Evolutionary conservation across 495 filamentous ascomycete species (phyloP).

Genomic region (Elasticomyces elasticus): DNA sequence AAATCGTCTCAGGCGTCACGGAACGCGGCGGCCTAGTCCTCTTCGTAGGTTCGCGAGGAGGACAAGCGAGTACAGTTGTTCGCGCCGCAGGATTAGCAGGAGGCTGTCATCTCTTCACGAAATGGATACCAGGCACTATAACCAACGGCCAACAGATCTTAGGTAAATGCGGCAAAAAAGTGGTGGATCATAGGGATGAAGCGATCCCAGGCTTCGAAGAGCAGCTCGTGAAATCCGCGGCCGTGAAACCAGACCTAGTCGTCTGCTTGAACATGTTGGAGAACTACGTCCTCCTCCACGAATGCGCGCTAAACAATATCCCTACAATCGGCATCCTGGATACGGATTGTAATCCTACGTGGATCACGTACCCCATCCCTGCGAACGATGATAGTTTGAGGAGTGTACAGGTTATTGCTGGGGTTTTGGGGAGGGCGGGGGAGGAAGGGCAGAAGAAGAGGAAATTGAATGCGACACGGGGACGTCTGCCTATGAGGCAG

Average conservation of each 20-base stretch:
- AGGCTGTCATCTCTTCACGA: constrained; percentile 83
- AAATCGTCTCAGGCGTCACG: constrained; percentile 78
- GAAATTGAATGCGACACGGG: constrained; percentile 4
- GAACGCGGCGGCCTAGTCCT: constrained; percentile 75
- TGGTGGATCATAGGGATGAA: constrained; percentile 61
- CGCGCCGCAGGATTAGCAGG: constrained; percentile 65
- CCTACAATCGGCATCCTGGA: constrained; percentile 93
- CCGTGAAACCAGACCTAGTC: constrained; percentile 79
- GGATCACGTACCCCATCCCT: constrained; percentile 94
- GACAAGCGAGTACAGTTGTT: constrained; percentile 69
- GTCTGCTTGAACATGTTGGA: constrained; percentile 86
- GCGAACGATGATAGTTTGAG: constrained; percentile 93
- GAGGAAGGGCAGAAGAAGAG: constrained; percentile 62
- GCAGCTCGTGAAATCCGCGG: constrained; percentile 49
- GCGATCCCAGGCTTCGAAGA: constrained; percentile 54
- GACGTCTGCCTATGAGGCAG: neutral
- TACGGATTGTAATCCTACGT: constrained; percentile 83
- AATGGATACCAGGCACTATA: constrained; percentile 85
- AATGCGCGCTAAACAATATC: constrained; percentile 78
- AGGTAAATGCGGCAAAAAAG: constrained; percentile 50
- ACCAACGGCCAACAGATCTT: constrained; percentile 91
- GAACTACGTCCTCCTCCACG: constrained; percentile 80
- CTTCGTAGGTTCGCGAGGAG: constrained; percentile 77
- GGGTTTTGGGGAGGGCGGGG: constrained; percentile 75
- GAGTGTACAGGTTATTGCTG: constrained; percentile 68